phyloP scores from a whole-genome alignment of 371 early-diverging fungal species.

The Dichotomocladium elegans region DNA sequence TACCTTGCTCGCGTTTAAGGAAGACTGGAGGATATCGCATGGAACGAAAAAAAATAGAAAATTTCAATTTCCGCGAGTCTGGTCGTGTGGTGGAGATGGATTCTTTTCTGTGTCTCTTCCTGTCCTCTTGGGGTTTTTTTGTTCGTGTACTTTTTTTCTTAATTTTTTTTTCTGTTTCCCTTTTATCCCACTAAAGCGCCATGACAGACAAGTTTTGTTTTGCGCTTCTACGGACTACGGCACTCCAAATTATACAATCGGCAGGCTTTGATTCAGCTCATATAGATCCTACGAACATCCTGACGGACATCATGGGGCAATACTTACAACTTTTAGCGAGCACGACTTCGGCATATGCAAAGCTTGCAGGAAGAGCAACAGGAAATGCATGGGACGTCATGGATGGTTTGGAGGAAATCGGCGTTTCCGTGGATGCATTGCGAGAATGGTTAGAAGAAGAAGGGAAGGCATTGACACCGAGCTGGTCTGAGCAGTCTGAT shows the following conservation, averaged over 20 bases:
- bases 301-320: constrained; percentile 43
- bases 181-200: not conserved
- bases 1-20: too few relatives aligned
- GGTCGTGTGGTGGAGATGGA: not conserved
- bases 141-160: not conserved
- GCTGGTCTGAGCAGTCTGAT: constrained; percentile 46
- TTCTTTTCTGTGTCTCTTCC: not conserved
- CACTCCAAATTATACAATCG: constrained; percentile 43
- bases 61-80: too few relatives aligned
- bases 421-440: constrained; percentile 20
- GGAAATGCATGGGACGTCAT: constrained; percentile 32
- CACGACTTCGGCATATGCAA: constrained; percentile 36
- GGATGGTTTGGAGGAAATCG: constrained; percentile 28
- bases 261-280: constrained; percentile 47
- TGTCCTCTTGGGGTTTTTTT: not conserved
- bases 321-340: constrained; percentile 39
- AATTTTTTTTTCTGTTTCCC: not conserved
- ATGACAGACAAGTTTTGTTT: constrained; percentile 47
- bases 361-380: constrained; percentile 35
- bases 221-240: constrained; percentile 37
- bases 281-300: constrained; percentile 26
- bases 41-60: too few relatives aligned
- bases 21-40: too few relatives aligned
- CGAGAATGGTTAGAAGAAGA: constrained; percentile 41
- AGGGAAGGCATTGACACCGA: constrained; percentile 34